Percentiles rank a stretch among this genome's conserved stretches.
Evolutionary conservation across 768 basidiomycete species (phyloP).

Genomic region (Agaricus sinodeliciosus): DNA sequence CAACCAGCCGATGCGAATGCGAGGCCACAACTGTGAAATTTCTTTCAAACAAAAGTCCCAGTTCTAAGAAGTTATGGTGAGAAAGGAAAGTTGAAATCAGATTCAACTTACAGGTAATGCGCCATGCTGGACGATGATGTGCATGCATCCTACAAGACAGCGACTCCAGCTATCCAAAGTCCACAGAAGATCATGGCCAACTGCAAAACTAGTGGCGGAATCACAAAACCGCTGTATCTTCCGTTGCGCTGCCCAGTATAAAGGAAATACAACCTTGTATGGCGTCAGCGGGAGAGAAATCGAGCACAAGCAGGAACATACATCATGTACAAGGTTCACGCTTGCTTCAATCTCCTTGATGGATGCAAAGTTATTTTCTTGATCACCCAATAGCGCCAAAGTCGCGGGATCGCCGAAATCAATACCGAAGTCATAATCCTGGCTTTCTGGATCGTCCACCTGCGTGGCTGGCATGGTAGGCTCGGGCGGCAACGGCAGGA

Average conservation of each 20-base stretch:
- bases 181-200: neutral
- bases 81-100: neutral
- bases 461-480: neutral
- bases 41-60: constrained; percentile 7
- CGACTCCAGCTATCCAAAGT: constrained; percentile 8
- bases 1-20: neutral
- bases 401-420: constrained; percentile 6
- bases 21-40: constrained; percentile 1
- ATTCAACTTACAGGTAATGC: neutral
- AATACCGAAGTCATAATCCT: constrained; percentile 10
- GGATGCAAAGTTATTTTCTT: neutral
- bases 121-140: constrained; percentile 6
- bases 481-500: neutral
- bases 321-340: constrained; percentile 1
- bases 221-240: constrained; percentile 8
- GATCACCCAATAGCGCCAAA: neutral
- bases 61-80: neutral
- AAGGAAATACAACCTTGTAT: constrained; percentile 7
- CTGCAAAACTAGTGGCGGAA: neutral
- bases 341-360: constrained; percentile 3
- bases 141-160: constrained; percentile 6
- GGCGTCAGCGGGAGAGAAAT: neutral
- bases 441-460: constrained; percentile 8
- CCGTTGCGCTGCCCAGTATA: constrained; percentile 1
- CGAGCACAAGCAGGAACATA: neutral